Evolutionary conservation across 192 early-diverging fungal species (phyloP).

Genomic region (Mortierella claussenii): DNA sequence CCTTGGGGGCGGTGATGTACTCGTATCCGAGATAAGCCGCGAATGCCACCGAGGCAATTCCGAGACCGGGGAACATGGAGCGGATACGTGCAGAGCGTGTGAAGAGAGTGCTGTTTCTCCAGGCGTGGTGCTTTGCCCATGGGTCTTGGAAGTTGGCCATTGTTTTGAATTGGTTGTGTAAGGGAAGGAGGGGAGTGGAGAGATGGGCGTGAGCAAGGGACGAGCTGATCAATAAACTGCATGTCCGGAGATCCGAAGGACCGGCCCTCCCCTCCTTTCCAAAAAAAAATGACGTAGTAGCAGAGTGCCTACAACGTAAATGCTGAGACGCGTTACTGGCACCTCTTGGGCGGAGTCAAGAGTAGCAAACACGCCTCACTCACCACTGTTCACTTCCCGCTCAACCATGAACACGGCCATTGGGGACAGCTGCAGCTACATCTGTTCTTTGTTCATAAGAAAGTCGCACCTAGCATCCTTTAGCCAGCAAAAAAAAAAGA

Average conservation of each 20-base stretch:
- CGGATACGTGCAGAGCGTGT: slow-evolving; percentile 67
- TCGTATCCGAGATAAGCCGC: slow-evolving; percentile 77
- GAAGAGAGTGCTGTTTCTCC: slow-evolving; percentile 78
- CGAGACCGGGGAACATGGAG: slow-evolving; percentile 81
- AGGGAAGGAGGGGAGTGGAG: background rate
- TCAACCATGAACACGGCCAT: no score
- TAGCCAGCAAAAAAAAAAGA: no score
- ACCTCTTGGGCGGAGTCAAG: no score
- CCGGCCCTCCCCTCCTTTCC: background rate
- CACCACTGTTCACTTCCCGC: no score
- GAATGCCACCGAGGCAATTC: slow-evolving; percentile 80
- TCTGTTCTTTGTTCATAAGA: no score
- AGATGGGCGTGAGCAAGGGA: no score
- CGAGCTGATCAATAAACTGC: background rate
- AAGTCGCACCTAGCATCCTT: no score
- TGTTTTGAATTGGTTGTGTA: background rate
- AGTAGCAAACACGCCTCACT: no score
- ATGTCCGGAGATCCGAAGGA: background rate
- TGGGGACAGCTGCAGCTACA: no score
- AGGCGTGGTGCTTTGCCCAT: slow-evolving; percentile 79
- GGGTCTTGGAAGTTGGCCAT: slow-evolving; percentile 73
- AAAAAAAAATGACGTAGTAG: background rate
- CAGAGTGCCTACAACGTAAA: background rate
- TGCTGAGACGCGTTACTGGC: background rate
- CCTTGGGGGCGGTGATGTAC: slow-evolving; percentile 63